Conservation (phyloP, 2,329 filamentous ascomycete species). For the Ceratocystis colombiana region DNA sequence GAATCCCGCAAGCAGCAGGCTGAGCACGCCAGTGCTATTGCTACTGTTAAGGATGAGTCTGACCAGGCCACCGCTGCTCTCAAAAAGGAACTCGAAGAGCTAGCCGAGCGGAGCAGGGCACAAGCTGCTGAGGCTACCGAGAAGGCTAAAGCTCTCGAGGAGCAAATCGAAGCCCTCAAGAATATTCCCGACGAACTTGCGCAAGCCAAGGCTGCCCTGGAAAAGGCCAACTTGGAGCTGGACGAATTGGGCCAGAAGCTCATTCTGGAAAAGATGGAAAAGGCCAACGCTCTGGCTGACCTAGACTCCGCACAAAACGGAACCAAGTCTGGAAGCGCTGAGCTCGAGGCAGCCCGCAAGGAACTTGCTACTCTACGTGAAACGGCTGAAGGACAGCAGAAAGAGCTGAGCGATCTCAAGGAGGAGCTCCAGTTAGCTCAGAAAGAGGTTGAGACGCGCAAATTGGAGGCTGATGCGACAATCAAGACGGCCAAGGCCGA, state of each 20-base stretch:
- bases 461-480: conserved; percentile 42
- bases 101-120: conserved; percentile 15
- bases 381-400: conserved; percentile 36
- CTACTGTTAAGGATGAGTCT: conserved; percentile 21
- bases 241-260: conserved; percentile 45
- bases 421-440: conserved; percentile 41
- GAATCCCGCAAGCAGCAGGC: conserved; percentile 7
- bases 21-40: conserved; percentile 27
- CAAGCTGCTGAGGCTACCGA: conserved; percentile 28
- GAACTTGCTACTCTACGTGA: conserved; percentile 43
- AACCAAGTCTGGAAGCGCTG: conserved; percentile 47
- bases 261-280: conserved; percentile 50
- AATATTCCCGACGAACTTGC: conserved; percentile 20
- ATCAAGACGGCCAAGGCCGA: conserved; percentile 49
- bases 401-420: conserved; percentile 32
- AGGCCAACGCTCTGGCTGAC: conserved; percentile 49
- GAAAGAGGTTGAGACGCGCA: conserved; percentile 46
- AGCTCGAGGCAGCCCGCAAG: conserved; percentile 42
- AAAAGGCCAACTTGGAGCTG: conserved; percentile 33
- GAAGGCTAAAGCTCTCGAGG: conserved; percentile 40
- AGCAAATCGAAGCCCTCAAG: conserved; percentile 49
- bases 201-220: conserved; percentile 16
- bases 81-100: conserved; percentile 22
- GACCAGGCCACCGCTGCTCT: conserved; percentile 31
- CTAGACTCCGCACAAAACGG: conserved; percentile 47